A percentile compares a stretch with the other conserved stretches of the same genome.
Evolutionary conservation across 2,329 filamentous ascomycete genomes (phyloP).

Genomic region (Akanthomyces lecanii): DNA sequence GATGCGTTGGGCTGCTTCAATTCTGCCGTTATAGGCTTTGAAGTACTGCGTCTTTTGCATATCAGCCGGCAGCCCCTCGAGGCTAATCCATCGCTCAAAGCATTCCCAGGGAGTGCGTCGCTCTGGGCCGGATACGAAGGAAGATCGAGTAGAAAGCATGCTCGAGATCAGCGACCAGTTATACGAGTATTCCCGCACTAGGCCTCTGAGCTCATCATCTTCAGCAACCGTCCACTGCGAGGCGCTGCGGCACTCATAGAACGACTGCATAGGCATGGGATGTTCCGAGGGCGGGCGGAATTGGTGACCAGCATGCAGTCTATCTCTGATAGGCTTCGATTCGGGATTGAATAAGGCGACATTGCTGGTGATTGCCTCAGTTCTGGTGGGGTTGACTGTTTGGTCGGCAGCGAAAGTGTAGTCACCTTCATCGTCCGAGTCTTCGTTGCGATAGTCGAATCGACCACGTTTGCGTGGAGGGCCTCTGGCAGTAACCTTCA

Average conservation of each 20-base stretch:
- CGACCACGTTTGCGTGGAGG: constrained; percentile 73
- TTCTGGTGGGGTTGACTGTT: constrained; percentile 39
- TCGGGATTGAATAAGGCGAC: constrained; percentile 87
- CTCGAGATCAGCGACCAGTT: constrained; percentile 95
- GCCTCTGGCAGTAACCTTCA: constrained; percentile 62
- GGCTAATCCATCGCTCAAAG: constrained; percentile 91
- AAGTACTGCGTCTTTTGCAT: constrained; percentile 97
- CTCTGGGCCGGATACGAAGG: constrained; percentile 81
- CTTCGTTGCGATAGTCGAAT: constrained; percentile 76
- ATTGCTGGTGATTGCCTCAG: constrained; percentile 66
- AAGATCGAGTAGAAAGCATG: constrained; percentile 67
- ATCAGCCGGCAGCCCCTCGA: constrained; percentile 86
- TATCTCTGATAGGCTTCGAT: constrained; percentile 83
- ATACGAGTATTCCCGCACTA: constrained; percentile 91
- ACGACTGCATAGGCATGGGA: constrained; percentile 82
- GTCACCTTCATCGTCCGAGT: constrained; percentile 56
- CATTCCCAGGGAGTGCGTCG: constrained; percentile 96
- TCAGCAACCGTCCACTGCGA: constrained; percentile 91
- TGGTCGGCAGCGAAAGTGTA: constrained; percentile 54
- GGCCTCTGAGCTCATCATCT: constrained; percentile 79
- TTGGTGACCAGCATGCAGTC: constrained; percentile 84
- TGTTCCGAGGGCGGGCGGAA: constrained; percentile 91
- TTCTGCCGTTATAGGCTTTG: constrained; percentile 61
- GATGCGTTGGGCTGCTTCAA: constrained; percentile 54
- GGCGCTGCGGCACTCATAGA: constrained; percentile 80